Base-by-base conservation (phyloP, 108 stramenopile species). In the Pseudonitzschia multiseries region DNA sequence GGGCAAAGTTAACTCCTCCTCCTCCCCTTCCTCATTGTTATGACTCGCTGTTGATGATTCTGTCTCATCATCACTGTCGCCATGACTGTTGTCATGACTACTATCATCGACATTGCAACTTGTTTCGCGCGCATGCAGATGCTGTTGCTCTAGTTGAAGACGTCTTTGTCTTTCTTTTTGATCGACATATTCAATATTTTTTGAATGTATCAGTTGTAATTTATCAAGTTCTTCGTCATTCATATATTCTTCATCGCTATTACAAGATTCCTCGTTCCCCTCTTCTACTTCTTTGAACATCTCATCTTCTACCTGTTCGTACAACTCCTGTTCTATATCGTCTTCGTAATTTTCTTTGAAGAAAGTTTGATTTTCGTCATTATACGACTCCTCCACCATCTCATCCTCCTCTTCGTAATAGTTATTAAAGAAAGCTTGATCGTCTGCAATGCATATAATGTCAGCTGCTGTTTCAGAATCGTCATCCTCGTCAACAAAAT, bases 151-250 rank as follows among this genome's bases (percentile, higher is more conserved):
- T 33, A 33, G 6, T 10, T 41, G 0, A 18, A 65, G 41, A 20
- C 64, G 64, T 41, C 64, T 32, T 22, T 41, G 17, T 9, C 42
- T 32, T 65, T 65, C 40, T 65, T 65, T 27, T 65, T 42, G 33
- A 1, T 65, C 64, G 36, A 33, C 18, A 20, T 65, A 20, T 13
- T 65, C 36, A 65, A 65, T 65, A 41, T 65, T 65, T 65, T 33
- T 15, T 17, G 64, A 65, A 42, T 40, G 36, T 15, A 65, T 22
- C 8, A 24, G 0, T 42, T 65, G 31, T 4, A 65, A 33, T 41
- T 9, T 20, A 28, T 65, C 40, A 12, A 42, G 33, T 40, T 65
- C 36, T 40, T 32, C 22, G 18, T 6, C 32, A 29, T 62, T 20
- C 29, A 62, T 31, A 13, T 62, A 28, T 13, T 36, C 36, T 29